Evolutionary conservation across 495 filamentous ascomycete genomes (phyloP), one percentile per base, ranked within the genome.

Genomic region (Talaromyces wortmannii): DNA sequence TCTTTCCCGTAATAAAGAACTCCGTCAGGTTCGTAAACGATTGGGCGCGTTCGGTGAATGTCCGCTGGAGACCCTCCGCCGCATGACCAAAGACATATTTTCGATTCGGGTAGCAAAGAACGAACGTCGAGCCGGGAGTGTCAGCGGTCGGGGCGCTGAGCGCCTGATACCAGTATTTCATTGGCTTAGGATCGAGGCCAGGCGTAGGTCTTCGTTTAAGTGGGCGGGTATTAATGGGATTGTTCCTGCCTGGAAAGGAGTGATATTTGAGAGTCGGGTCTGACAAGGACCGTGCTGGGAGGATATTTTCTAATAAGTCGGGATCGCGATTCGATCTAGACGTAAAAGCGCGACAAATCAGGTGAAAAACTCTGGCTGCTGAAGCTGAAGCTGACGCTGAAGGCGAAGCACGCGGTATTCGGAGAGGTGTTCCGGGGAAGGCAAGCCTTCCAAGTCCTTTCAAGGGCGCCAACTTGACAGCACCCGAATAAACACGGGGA

Each of bases 41-140:
- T 0, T 82, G 50, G 44, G 82, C 86, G 50, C 83, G 77, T 67
- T 96, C 86, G 5, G 76, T 69, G 50, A 83, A 71, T 52, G 83
- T 80, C n/a, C 94, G 83, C 71, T 97, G 92, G 10, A 86, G 82
- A 5, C 94, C 94, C 68, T 97, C 95, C 10, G 83, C 72, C 8
- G 91, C 61, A 64, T 89, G 85, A 7, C 94, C 94, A 61, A 98
- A 85, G n/a, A 97, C 51, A 66, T 97, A 98, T 45, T 90, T 83
- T 63, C 85, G 84, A 50, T 82, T 76, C 52, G 91, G 87, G 63
- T 90, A 91, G 63, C 90, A 81, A 8, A 97, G 77, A 31, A 88
- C 48, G 29, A 97, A 61, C 15, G 81, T 78, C 23, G 89, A 89
- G 43, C 92, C 95, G 13, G 86, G 85, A 1, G 94, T 95, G 65